These are phyloP conservation scores for Rubia peregrina DNA, from an alignment of 305 asterid species.

Conservation along the genomic window DNA sequence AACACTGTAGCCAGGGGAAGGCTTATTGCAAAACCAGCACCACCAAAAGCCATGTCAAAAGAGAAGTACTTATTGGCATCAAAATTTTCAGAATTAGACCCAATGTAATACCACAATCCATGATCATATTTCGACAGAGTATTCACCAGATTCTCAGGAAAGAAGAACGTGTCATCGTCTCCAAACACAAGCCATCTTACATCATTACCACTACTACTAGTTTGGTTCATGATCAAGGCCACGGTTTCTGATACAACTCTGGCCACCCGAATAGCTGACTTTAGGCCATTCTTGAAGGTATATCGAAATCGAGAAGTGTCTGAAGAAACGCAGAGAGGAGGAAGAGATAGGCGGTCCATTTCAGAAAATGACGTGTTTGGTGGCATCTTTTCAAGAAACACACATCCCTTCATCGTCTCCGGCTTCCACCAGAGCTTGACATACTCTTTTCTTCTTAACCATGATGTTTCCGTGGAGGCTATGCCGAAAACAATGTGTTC, in stretches of 20 bases:
- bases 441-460: slow-evolving; percentile 45
- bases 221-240: slow-evolving; percentile 33
- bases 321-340: slow-evolving; percentile 53
- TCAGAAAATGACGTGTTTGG: slow-evolving; percentile 19
- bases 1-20: slow-evolving; percentile 61
- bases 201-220: slow-evolving; percentile 11
- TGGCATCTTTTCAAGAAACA: slow-evolving; percentile 44
- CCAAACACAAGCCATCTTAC: slow-evolving; percentile 87
- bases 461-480: slow-evolving; percentile 49
- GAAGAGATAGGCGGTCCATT: slow-evolving; percentile 28
- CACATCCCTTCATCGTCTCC: slow-evolving; percentile 58
- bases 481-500: slow-evolving; percentile 68
- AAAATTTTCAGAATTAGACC: slow-evolving; percentile 57
- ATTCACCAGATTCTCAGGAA: slow-evolving; percentile 71
- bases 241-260: slow-evolving; percentile 59
- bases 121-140: slow-evolving; percentile 71
- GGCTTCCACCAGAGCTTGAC: slow-evolving; percentile 76
- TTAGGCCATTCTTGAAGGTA: slow-evolving; percentile 48
- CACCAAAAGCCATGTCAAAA: slow-evolving; percentile 80
- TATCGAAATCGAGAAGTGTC: slow-evolving; percentile 61
- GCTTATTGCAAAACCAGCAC: slow-evolving; percentile 86
- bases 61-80: slow-evolving; percentile 51
- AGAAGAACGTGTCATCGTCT: slow-evolving; percentile 71
- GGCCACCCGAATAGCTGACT: slow-evolving; percentile 69
- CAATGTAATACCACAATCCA: slow-evolving; percentile 66